These are phyloP conservation scores for Carex sylvatica DNA, from an alignment of 202 grass and related monocot species.

Conservation along the genomic window DNA sequence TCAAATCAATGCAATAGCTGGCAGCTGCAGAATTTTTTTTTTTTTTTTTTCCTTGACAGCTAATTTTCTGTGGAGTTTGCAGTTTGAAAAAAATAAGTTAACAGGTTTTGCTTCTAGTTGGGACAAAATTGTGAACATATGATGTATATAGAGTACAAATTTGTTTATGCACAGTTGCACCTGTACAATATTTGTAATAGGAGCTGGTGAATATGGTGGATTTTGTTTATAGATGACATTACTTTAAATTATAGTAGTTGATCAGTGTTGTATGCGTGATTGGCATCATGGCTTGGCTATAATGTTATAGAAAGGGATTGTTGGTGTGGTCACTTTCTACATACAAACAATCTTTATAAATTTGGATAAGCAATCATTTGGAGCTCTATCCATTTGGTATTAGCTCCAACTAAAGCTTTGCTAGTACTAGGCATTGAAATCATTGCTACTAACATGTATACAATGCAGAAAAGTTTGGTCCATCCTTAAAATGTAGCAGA, in stretches of 20 bases:
- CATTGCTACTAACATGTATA: background rate
- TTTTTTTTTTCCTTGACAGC: background rate
- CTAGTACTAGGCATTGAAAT: background rate
- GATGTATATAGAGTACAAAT: background rate
- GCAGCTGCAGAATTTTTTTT: background rate
- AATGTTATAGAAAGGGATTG: background rate
- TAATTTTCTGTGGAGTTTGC: slow-evolving; percentile 3
- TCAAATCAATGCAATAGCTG: background rate
- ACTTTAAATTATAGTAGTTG: background rate
- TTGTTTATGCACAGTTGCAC: slow-evolving; percentile 4
- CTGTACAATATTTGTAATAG: background rate
- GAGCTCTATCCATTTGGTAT: background rate
- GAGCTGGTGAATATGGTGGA: slow-evolving; percentile 2
- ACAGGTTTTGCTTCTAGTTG: background rate
- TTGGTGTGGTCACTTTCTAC: background rate
- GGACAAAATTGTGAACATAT: background rate
- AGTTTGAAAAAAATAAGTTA: background rate
- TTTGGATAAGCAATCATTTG: background rate
- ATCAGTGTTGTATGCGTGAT: slow-evolving; percentile 5
- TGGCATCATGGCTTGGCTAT: background rate
- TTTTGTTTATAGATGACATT: background rate
- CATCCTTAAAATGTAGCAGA: background rate
- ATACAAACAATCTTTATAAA: background rate
- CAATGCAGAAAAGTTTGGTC: background rate
- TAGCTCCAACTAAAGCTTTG: background rate